Evolutionary conservation across 2,329 filamentous ascomycete genomes (phyloP), one percentile per base, ranked within the genome.

Genomic region (Geosmithia putterillii): DNA sequence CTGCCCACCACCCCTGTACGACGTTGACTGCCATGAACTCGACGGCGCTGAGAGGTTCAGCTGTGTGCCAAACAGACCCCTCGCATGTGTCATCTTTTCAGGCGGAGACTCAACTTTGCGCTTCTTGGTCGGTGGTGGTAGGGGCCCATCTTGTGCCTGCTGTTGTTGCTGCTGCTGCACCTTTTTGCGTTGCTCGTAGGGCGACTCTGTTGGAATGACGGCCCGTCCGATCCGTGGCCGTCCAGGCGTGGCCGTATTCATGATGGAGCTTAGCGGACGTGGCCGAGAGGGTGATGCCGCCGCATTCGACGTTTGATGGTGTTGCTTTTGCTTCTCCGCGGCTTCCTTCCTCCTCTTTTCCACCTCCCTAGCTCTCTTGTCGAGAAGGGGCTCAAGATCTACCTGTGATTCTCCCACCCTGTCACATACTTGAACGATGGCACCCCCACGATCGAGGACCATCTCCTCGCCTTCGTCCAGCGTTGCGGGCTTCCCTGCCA

Each of bases 391-490:
- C 0, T 83, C 79, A 21, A 95, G 59, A 53, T 95, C 87, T 42
- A 90, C 88, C 51, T 90, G 74, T 2, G 74, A 79, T 28, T 70
- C 74, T 7, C 81, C 85, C n/a, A 84, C 67, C 35, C 73, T 75
- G 45, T 95, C 87, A 20, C 76, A 75, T 2, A 95, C 86, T 60
- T 95, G 80, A 10, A 95, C 83, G 45, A 94, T 71, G 22, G 85
- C 74, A 2, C 78, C 78, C 40, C 81, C 82, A 41, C 80, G 75
- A 51, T 95, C 87, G 42, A 95, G 67, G 45, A 79, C 72, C 42
- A 95, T 59, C 60, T 95, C 87, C 47, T 94, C 86, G 6, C 88
- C 89, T 46, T 92, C 84, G 28, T 76, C 75, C 19, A 95, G 65
- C n/a, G 75, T 73, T 34, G 72, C 73, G 42, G 75, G 73, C 39